phyloP scores from a whole-genome alignment of 1,139 yeast genomes.

The Magnusiomyces fungicola region DNA sequence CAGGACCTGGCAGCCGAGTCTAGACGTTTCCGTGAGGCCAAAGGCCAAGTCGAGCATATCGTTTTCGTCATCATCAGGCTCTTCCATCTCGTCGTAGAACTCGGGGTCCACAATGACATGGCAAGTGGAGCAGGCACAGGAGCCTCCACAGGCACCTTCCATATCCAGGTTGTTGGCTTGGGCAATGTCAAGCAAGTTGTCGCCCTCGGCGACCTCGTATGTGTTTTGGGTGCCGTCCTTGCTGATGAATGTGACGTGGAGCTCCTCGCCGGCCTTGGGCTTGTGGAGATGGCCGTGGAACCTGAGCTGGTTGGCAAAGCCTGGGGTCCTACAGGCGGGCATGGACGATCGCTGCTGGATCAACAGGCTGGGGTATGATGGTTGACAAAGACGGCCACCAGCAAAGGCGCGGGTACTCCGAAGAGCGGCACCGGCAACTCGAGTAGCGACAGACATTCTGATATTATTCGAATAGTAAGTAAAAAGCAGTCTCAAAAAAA shows the following conservation, averaged over 20 bases:
- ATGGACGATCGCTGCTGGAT: no score
- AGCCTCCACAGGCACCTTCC: conserved; percentile 99
- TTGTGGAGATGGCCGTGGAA: conserved; percentile 79
- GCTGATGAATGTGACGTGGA: conserved; percentile 81
- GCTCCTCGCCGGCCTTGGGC: conserved; percentile 91
- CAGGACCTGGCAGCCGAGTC: conserved; percentile 88
- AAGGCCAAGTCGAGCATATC: conserved; percentile 98
- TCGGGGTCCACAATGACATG: conserved; percentile 96
- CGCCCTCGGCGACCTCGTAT: conserved; percentile 88
- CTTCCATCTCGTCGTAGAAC: conserved; percentile 81
- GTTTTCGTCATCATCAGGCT: conserved; percentile 95
- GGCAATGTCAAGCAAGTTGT: conserved; percentile 84
- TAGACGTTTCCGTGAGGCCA: conserved; percentile 85
- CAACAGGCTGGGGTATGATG: no score
- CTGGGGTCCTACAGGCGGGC: no score
- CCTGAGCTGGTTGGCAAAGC: no score
- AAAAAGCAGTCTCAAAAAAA: no score
- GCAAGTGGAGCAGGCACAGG: conserved; percentile 98
- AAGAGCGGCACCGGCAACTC: no score
- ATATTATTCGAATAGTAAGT: no score
- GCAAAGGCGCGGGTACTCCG: no score
- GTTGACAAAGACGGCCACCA: no score
- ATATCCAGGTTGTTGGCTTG: conserved; percentile 89
- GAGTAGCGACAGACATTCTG: no score
- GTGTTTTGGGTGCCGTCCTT: conserved; percentile 82